Percentiles rank a stretch among this genome's conserved stretches.
These are phyloP conservation scores for Dothidotthia symphoricarpi DNA, from an alignment of 2,329 filamentous ascomycete genomes.

Conservation along the genomic window DNA sequence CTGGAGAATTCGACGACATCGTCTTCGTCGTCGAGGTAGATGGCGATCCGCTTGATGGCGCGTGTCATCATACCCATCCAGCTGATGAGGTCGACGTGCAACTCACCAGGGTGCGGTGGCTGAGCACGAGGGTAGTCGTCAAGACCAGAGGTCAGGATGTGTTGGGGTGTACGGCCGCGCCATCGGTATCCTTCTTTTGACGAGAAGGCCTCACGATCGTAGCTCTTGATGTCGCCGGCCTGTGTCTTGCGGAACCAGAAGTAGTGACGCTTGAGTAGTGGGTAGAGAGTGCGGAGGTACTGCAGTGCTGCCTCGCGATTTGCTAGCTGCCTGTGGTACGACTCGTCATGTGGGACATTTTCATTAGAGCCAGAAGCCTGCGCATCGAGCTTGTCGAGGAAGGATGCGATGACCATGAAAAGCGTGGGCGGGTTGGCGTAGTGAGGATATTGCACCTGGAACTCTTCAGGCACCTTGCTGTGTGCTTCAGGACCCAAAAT, in stretches of 20 bases:
- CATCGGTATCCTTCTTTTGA: slow-evolving; percentile 92
- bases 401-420: slow-evolving; percentile 81
- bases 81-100: slow-evolving; percentile 90
- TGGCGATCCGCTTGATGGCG: slow-evolving; percentile 76
- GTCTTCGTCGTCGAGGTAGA: slow-evolving; percentile 70
- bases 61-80: slow-evolving; percentile 98
- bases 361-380: slow-evolving; percentile 39
- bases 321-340: slow-evolving; percentile 64
- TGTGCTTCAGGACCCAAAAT: slow-evolving; percentile 89
- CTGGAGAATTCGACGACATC: slow-evolving; percentile 71
- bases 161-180: slow-evolving; percentile 82
- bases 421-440: slow-evolving; percentile 96
- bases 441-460: slow-evolving; percentile 93
- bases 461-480: slow-evolving; percentile 90
- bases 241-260: slow-evolving; percentile 95
- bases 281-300: slow-evolving; percentile 77
- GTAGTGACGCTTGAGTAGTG: slow-evolving; percentile 83
- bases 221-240: slow-evolving; percentile 82
- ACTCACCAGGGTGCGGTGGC: slow-evolving; percentile 90
- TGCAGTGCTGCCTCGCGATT: slow-evolving; percentile 65
- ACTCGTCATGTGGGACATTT: slow-evolving; percentile 39
- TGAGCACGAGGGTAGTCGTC: slow-evolving; percentile 95
- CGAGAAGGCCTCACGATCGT: slow-evolving; percentile 85
- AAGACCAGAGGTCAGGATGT: slow-evolving; percentile 88
- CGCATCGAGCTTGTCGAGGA: slow-evolving; percentile 72